Evolutionary conservation across 176 grass and related monocot species (phyloP), one percentile per base, ranked within the genome.

Genomic region (Phyllostachys edulis): DNA sequence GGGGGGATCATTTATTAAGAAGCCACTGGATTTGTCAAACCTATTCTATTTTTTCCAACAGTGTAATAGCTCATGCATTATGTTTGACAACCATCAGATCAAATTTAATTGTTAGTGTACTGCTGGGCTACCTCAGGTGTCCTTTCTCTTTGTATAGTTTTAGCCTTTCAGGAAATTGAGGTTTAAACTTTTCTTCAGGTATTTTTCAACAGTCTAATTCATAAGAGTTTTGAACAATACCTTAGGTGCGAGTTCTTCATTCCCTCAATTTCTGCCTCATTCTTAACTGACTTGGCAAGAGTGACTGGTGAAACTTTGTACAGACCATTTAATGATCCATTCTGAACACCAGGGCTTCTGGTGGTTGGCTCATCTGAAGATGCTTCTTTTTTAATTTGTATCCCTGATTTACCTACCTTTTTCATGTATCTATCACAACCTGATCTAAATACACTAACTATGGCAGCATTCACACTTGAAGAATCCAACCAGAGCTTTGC

Each of bases 401-500:
- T 62, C 5, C 55, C 70, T 76, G 73, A 23, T 77, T 84, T 83
- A 93, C 36, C 75, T 82, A 13, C 78, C 51, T 32, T 89, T 82
- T 56, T 67, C 68, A 34, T 20, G 47, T 80, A 57, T 83, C 72
- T 91, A 2, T 91, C 71, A 46, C 89, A 90, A 52, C 91, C 84
- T 67, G 87, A 86, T 87, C 86, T 90, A 87, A 92, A 98, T 42
- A 88, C 87, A 74, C 80, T 90, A 67, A 93, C 83, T 88, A 98
- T 89, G 74, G 96, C 96, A 83, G 96, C 76, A 93, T 98, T 98
- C 77, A 93, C 73, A 90, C 87, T 95, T 85, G 93, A 95, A 82
- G 91, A 72, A 90, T 98, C 96, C 56, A 98, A 71, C 92, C 96
- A 98, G 26, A 98, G 79, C 38, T 93, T 98, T 62, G 85, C 62